Evolutionary conservation across 768 basidiomycete species (phyloP).

Genomic region (Xerocomus potaroensis): DNA sequence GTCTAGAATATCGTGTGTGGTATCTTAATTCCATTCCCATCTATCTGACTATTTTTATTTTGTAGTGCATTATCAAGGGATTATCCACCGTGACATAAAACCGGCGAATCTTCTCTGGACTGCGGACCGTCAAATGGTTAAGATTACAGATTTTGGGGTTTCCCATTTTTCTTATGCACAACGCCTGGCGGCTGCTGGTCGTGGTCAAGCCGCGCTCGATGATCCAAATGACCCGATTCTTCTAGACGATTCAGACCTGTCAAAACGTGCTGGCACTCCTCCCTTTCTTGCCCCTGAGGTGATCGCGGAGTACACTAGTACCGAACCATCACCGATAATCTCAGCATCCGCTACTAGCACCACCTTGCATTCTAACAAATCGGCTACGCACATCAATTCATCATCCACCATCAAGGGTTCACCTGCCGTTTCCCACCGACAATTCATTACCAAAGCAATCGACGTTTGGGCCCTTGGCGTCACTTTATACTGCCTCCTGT

Average conservation of each 20-base stretch:
- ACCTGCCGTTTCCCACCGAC: slow-evolving; percentile 28
- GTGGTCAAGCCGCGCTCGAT: slow-evolving; percentile 33
- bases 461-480: slow-evolving; percentile 98
- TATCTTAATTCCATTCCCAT: slow-evolving; percentile 5
- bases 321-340: slow-evolving; percentile 32
- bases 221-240: slow-evolving; percentile 59
- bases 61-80: slow-evolving; percentile 93
- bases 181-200: slow-evolving; percentile 60
- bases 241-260: slow-evolving; percentile 80
- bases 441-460: slow-evolving; percentile 83
- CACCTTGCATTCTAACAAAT: slow-evolving; percentile 30
- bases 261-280: slow-evolving; percentile 91
- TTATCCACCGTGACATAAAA: slow-evolving; percentile 99
- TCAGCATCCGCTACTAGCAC: slow-evolving; percentile 28
- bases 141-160: slow-evolving; percentile 98
- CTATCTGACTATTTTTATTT: slow-evolving; percentile 3
- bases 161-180: slow-evolving; percentile 94
- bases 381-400: slow-evolving; percentile 28
- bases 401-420: slow-evolving; percentile 28
- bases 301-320: slow-evolving; percentile 57
- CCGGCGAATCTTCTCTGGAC: slow-evolving; percentile 96
- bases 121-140: slow-evolving; percentile 80
- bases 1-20: slow-evolving; percentile 88
- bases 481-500: slow-evolving; percentile 91
- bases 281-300: slow-evolving; percentile 97